Evolutionary conservation across 495 filamentous ascomycete genomes (phyloP), one percentile per base, ranked within the genome.

Genomic region (Neohortaea acidophila): DNA sequence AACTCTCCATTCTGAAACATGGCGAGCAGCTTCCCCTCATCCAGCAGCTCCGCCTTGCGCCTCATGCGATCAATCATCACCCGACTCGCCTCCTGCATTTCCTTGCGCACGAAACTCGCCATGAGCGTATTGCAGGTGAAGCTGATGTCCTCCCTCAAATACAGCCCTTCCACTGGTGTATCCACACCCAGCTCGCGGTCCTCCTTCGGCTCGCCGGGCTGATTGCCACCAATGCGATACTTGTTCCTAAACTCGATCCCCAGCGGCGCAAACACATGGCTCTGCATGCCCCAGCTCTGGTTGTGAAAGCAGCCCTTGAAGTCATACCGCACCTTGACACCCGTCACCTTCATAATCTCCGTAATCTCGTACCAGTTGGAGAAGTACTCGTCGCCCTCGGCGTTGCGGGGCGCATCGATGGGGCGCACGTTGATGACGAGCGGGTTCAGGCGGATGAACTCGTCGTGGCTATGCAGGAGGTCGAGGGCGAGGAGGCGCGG

Each of bases 401-500:
- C 51, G 32, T 57, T 51, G 36, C 52, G 51, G n/a, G 56, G 57
- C 13, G 57, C 47, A 31, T 59, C 54, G 38, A 57, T 55, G 23
- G 39, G 21, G 28, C 51, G 44, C 40, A 51, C 48, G 39, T 41
- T 49, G 17, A 48, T 35, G 19, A 60, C 55, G 18, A 57, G 48
- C 21, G 55, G 57, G 37, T 59, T 59, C 25, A 59, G 51, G 23
- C 51, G 39, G 45, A 59, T 59, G 41, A 59, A 48, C 38, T 59
- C 57, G 27, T 45, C 45, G 34, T 59, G 54, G 27, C 43, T 49
- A 41, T 59, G 57, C 26, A 59, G 55, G 44, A 59, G 53, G 43
- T 59, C 57, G 23, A 59, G 47, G n/a, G 57, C 57, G 24, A 59
- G 48, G 43, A 56, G 52, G 28, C 57, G 57, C 19, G 57, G 57